Evolutionary conservation across 257 asterid genomes (phyloP), one percentile per base, ranked within the genome.

Genomic region (Thymus mandschuricus): DNA sequence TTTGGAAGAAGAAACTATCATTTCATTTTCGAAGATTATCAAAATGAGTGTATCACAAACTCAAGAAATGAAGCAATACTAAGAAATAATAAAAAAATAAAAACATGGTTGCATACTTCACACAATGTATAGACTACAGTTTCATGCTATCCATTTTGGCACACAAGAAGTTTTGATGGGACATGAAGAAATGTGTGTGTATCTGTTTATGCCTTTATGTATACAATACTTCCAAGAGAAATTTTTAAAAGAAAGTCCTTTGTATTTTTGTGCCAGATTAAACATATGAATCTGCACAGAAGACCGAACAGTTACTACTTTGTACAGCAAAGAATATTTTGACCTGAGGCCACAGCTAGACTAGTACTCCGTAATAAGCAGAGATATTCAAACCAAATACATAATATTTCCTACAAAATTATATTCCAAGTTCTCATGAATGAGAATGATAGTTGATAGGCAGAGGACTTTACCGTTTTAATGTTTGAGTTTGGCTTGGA

Each of bases 401-500:
- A 70, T 7, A 30, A 64, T 52, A 63, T 13, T 33, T 56, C 21
- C 21, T 59, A 63, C 27, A 27, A 59, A 60, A 40, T 48, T 31
- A 51, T 5, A 66, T 8, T 28, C 12, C 28, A 68, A 44, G 27
- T 59, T 62, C 13, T 62, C 66, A 29, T 11, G 51, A 35, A 73
- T 63, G 11, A 48, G 21, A 21, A 21, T 21, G 21, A 21, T 21
- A 21, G 21, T 21, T 21, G 21, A 8, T 35, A 57, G 41, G 10
- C 8, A 75, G 51, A 60, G 30, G 40, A 35, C 10, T 35, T 70
- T 79, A 84, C 88, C 84, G 15, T 75, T 86, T 81, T 83, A 48
- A 89, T 66, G 83, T 78, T 89, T 56, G 95, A 68, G 83, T 78
- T 89, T 56, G 95, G 71, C 86, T 86, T 87, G 61, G 90, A 58